These are phyloP conservation scores for Scleroderma bovista DNA, from an alignment of 768 basidiomycete species.

Conservation along the genomic window DNA sequence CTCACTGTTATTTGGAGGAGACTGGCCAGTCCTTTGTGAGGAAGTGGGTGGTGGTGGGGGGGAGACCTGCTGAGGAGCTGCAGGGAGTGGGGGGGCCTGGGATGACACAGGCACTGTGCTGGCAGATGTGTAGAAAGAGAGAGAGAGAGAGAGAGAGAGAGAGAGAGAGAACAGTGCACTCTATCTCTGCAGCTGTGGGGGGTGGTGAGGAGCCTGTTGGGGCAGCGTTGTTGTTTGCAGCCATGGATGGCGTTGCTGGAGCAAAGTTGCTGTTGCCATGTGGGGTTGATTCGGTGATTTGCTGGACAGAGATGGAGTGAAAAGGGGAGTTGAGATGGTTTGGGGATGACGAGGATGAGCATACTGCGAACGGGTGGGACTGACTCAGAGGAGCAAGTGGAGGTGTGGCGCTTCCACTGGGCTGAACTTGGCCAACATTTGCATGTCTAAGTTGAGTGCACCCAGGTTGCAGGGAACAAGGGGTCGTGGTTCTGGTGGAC, in stretches of 20 bases:
- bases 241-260: conserved; percentile 37
- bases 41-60: conserved; percentile 65
- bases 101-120: conserved; percentile 27
- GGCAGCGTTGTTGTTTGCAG: conserved; percentile 37
- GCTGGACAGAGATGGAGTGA: conserved; percentile 45
- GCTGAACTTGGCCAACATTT: no score
- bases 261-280: conserved; percentile 35
- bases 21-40: conserved; percentile 48
- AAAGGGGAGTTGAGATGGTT: conserved; percentile 67
- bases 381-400: conserved; percentile 35
- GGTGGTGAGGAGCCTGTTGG: conserved; percentile 33
- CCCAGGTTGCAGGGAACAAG: no score
- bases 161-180: conserved; percentile 71
- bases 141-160: no score
- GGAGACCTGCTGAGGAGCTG: conserved; percentile 54
- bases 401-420: conserved; percentile 46
- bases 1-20: conserved; percentile 51
- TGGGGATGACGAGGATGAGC: conserved; percentile 42
- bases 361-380: conserved; percentile 30
- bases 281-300: conserved; percentile 32
- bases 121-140: conserved; percentile 49
- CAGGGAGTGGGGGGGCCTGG: conserved; percentile 11
- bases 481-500: no score
- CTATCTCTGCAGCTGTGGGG: conserved; percentile 54
- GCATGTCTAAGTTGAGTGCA: no score